Base-by-base conservation (phyloP, 2,329 filamentous ascomycete genomes). In the Aspergillus ruber region DNA sequence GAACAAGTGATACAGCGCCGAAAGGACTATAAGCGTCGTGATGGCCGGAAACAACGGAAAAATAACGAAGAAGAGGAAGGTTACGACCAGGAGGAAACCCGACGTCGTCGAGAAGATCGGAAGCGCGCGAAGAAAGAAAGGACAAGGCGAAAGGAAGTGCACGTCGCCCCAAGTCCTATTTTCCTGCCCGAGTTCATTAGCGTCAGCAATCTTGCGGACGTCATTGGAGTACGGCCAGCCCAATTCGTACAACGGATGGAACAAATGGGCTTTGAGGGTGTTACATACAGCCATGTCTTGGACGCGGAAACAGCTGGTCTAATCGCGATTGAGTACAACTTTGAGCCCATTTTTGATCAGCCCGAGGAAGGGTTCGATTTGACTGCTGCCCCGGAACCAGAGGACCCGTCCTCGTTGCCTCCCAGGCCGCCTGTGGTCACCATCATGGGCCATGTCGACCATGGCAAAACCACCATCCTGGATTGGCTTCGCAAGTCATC, bases 391-490 rank as follows among this genome's bases (percentile, higher is more conserved):
- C 84, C 89, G 1, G 72, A 77, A 21, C 80, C 82, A 7, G 83
- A 83, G 59, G 88, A 91, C 65, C 78, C 74, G 43, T 81, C 85
- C 0, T 58, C 68, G 12, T 69, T 96, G 6, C 89, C 90, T 2
- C 69, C 74, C 29, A 82, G 94, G 13, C 91, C 93, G 6, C 94
- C 93, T 0, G 89, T 98, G 32, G 90, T 98, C 35, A 97, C 94
- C 0, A 98, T 98, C 62, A 98, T 98, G 94, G 93, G 93, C 2
- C 93, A 98, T 56, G 93, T 98, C 58, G 94, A 98, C 65, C 93
- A 98, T 66, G 93, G 93, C 46, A 98, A 98, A 74, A 98, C 93
- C 0, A 98, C 94, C 0, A 83, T 98, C 38, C 76, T 98, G 8
- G 93, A 98, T 65, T 97, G 85, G 71, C 75, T 98, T 40, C 86